Evolutionary conservation across 345 rosid species (phyloP).

Genomic region (Citrus hindsii): DNA sequence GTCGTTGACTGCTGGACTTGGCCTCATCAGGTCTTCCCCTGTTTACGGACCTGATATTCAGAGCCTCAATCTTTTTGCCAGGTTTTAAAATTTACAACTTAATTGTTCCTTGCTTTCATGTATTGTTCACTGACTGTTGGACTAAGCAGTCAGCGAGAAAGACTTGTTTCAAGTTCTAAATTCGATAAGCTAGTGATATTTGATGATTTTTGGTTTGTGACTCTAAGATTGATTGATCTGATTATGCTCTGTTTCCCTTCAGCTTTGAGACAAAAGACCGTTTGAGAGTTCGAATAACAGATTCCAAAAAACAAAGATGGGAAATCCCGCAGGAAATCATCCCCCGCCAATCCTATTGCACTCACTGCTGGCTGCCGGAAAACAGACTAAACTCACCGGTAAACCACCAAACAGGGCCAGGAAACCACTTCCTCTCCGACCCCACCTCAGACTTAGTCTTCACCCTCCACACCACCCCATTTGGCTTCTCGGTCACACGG

Average conservation of each 20-base stretch:
- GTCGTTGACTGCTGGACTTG: conserved; percentile 4
- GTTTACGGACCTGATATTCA: conserved; percentile 7
- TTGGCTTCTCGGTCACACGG: background rate
- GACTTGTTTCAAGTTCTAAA: no score
- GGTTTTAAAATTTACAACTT: background rate
- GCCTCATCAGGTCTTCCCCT: background rate
- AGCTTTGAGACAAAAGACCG: background rate
- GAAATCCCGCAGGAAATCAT: background rate
- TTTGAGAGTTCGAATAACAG: background rate
- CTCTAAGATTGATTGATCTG: background rate
- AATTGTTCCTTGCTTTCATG: no score
- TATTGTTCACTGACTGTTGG: no score
- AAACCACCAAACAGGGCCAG: background rate
- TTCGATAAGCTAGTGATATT: no score
- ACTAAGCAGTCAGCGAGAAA: no score
- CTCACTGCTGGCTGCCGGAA: background rate
- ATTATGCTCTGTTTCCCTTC: background rate
- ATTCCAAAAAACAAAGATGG: background rate
- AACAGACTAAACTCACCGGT: background rate
- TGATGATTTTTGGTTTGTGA: background rate
- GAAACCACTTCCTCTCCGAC: background rate
- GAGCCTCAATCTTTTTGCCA: background rate
- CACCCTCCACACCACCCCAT: conserved; percentile 1
- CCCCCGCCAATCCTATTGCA: background rate
- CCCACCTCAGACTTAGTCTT: conserved; percentile 3